Evolutionary conservation across 1,139 yeast species (phyloP), one percentile per base, ranked within the genome.

Genomic region (Geotrichum histeridarum): DNA sequence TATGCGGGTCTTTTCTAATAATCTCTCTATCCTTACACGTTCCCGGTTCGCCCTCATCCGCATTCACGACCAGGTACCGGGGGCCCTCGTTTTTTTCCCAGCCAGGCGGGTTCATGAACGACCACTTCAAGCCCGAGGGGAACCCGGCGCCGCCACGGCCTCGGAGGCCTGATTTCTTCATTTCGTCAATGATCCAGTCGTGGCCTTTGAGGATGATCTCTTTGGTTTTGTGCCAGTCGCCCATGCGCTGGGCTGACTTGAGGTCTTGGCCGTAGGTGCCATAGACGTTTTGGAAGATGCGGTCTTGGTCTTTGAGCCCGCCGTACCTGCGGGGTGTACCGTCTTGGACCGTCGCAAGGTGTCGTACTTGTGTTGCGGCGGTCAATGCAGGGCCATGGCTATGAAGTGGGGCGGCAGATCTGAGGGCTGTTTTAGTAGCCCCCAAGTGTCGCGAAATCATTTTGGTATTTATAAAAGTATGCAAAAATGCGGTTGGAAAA

Each of bases 131-230:
- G 49, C 95, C 95, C 30, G 90, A 82, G 51, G 95, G 95, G 77
- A 87, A 87, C 27, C 95, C 95, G 46, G 95, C 95, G 65, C 95
- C 95, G 58, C 95, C 95, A 73, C 95, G 83, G 56, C 95, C 95
- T 71, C 95, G 82, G 62, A 87, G 77, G 17, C 95, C 95, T 8
- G 91, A 83, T 67, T 82, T 80, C 71, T 87, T 87, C 77, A 86
- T 82, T 72, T 87, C 94, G 66, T 84, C 87, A 66, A 86, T 86
- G 68, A 86, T 86, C 95, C 95, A 87, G 59, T 81, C 80, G 70
- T 87, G 91, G 53, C 95, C 95, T 71, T 87, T 87, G 60, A 81
- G 74, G 48, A 87, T 70, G 62, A 87, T 82, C 73, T 87, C 95
- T 73, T 87, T 87, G 64, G 95, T 87, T 76, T 87, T 87, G 73